Conservation (phyloP, 306 rosid species). For the Pachyrhizus erosus region DNA sequence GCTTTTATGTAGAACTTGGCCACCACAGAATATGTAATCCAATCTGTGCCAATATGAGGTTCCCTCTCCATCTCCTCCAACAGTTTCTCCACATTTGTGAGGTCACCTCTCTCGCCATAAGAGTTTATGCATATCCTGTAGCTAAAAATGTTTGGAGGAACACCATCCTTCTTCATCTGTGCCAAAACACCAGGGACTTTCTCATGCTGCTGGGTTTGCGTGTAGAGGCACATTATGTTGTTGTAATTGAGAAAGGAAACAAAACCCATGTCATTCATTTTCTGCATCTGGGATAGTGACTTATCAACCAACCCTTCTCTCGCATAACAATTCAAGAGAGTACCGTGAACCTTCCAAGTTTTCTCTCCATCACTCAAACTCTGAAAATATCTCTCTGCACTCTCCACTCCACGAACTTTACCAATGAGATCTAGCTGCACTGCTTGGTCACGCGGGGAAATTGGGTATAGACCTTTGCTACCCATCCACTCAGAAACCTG, state of each 20-base stretch:
- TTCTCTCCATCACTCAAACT: slow-evolving; percentile 56
- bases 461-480: slow-evolving; percentile 51
- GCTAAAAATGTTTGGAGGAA: slow-evolving; percentile 65
- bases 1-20: slow-evolving; percentile 66
- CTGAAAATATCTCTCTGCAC: slow-evolving; percentile 67
- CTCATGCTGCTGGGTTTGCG: slow-evolving; percentile 52
- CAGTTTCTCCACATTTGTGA: slow-evolving; percentile 62
- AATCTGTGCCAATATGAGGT: slow-evolving; percentile 49
- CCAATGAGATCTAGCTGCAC: slow-evolving; percentile 70
- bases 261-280: slow-evolving; percentile 73
- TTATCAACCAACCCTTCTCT: slow-evolving; percentile 67
- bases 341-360: slow-evolving; percentile 58
- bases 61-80: slow-evolving; percentile 65
- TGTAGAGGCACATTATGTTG: slow-evolving; percentile 70
- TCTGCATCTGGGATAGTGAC: slow-evolving; percentile 68
- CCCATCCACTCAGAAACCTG: slow-evolving; percentile 83
- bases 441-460: slow-evolving; percentile 57
- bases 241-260: slow-evolving; percentile 59
- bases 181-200: slow-evolving; percentile 62
- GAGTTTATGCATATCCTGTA: slow-evolving; percentile 68
- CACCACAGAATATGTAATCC: slow-evolving; percentile 65
- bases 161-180: slow-evolving; percentile 64
- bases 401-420: slow-evolving; percentile 64
- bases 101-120: slow-evolving; percentile 60
- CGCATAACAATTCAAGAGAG: slow-evolving; percentile 77